Base-by-base conservation (phyloP, 345 rosid species). In the Brassica carinata region DNA sequence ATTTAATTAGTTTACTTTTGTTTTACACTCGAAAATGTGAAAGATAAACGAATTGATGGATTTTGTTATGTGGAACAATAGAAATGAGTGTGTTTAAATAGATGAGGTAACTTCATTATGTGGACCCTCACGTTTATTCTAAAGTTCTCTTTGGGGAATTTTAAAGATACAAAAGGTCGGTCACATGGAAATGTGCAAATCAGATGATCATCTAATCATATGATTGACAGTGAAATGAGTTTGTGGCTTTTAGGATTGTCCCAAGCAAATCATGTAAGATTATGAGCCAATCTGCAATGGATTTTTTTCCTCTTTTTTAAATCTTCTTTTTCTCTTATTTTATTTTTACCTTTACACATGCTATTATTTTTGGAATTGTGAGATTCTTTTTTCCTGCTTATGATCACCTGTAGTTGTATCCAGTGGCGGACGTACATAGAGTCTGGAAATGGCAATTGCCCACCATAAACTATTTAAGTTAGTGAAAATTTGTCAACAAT, bases 111-210 rank as follows among this genome's bases (percentile, higher is more conserved):
- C 26, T 55, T 45, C 11, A 59, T 1, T 79, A 43, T 61, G 64
- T 69, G 67, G 77, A 31, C 58, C 38, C 29, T 76, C 69, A 71
- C 17, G 61, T 71, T 43, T 43, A 18, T 43, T 71, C 68, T 36
- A 66, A 76, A 76, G 74, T 63, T 66, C 11, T 17, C 66, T 76
- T 76, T 76, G 5, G 34, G 45, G 36, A 27, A 36, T 64, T 64
- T 71, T 81, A 10, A 38, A 64, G 67, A 69, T 69, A 48, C 61
- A 63, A 33, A 80, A 74, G 64, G 76, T 80, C 66, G 74, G 77
- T 81, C 84, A 81, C 84, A 81, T 81, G 84, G 73, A 76, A 81
- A 76, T 76, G 80, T 76, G 84, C 64, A 76, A 76, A 66, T 81
- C 77, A 75, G 80, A 71, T 76, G 64, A 81, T 43, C 51, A 43